Base-by-base conservation (phyloP, 768 basidiomycete genomes). In the Leucosporidium scottii region DNA sequence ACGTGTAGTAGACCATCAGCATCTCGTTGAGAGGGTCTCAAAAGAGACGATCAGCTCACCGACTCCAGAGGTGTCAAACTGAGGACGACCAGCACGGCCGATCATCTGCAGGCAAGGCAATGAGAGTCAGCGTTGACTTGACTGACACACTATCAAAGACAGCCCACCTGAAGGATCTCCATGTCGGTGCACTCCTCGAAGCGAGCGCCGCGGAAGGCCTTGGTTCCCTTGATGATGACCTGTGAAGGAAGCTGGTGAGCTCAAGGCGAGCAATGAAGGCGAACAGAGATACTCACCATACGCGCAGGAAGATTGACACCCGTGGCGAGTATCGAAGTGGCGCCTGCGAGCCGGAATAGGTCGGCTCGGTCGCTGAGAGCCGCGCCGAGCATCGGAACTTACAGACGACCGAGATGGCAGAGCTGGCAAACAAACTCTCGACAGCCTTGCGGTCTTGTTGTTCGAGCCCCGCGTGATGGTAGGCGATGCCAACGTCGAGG, bases 221-320 rank as follows among this genome's bases (percentile, higher is more conserved):
- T 86, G 28, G 94, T 93, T 4, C 93, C 94, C 74, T 91, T 91
- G 74, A 99, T 88, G 68, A 97, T 84, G 59, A 71, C 68, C 68
- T 69, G 48, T 28, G 49, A 53, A 23, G 7, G 23, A 31, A 9
- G 25, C 6, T 20, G 23, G 13, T 44, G 39, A 44, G 39, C 39
- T 44, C 8, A 10, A 15, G 13, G 13, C 13, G 39, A 44, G 8
- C 39, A 44, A 13, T 10, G 34, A 34, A 44, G 39, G 18, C 55
- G 18, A 31, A 30, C 18, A 51, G 12, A 9, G 9, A 6, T 12
- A 27, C 60, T 50, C 1, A 94, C 94, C 70, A 89, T 89, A 74
- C 94, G 90, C 1, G 93, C 93, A 57, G 94, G 96, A 62, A 98
- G 82, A 76, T 99, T 98, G 44, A 98, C 91, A 1, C 96, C 94